These are phyloP conservation scores for Globisporangium takayamanum DNA, from an alignment of 352 stramenopile species.

Conservation along the genomic window DNA sequence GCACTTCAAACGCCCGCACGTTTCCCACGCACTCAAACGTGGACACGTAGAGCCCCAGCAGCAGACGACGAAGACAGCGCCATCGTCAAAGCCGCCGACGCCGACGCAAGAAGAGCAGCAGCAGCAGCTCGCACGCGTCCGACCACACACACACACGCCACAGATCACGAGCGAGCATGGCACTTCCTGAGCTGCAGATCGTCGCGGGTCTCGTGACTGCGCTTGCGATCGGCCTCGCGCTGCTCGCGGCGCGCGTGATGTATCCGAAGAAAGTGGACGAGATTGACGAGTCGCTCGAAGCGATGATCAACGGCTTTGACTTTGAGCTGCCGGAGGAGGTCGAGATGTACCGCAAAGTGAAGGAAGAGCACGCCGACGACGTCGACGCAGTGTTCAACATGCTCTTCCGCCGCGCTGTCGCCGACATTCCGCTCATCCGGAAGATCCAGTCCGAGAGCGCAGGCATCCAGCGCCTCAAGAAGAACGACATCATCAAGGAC, in stretches of 20 bases:
- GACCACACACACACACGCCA: not conserved
- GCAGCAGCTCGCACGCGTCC: not conserved
- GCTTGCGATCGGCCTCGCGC: slow-evolving; percentile 49
- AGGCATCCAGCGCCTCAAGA: slow-evolving; percentile 80
- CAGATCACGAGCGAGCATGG: slow-evolving; percentile 16
- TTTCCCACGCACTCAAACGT: slow-evolving; percentile 3
- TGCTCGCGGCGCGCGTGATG: slow-evolving; percentile 59
- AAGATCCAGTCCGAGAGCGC: slow-evolving; percentile 85
- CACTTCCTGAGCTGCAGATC: slow-evolving; percentile 68
- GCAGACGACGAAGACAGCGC: not conserved
- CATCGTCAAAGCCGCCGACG: slow-evolving; percentile 7
- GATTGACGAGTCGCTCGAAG: slow-evolving; percentile 71
- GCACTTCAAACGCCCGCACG: not conserved
- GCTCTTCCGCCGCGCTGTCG: slow-evolving; percentile 77
- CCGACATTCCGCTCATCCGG: slow-evolving; percentile 80
- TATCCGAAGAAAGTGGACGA: slow-evolving; percentile 66
- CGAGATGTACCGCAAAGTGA: slow-evolving; percentile 67
- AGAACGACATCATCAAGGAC: slow-evolving; percentile 87
- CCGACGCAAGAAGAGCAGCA: not conserved
- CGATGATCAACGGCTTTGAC: slow-evolving; percentile 89
- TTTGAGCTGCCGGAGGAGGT: slow-evolving; percentile 79
- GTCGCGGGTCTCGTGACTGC: slow-evolving; percentile 55
- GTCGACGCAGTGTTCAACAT: slow-evolving; percentile 70
- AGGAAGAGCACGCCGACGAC: slow-evolving; percentile 57
- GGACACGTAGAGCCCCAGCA: slow-evolving; percentile 6